phyloP scores from a whole-genome alignment of 2,329 filamentous ascomycete species.

The Claviceps purpurea region DNA sequence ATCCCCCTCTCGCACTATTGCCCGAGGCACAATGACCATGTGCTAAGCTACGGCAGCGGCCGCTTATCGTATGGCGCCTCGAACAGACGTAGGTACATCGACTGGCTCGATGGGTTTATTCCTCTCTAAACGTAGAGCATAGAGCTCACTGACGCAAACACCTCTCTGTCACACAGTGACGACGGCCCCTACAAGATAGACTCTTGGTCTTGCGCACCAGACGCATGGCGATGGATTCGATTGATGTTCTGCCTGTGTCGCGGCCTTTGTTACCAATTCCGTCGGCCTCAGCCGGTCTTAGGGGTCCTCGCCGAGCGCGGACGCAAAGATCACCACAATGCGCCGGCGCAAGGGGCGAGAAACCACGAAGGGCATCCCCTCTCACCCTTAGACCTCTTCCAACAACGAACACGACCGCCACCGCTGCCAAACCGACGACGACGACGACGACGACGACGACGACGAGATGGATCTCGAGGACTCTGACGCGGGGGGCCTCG shows the following conservation, averaged over 20 bases:
- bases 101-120: not conserved
- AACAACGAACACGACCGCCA: conserved; percentile 6
- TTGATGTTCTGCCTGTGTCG: conserved; percentile 9
- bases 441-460: conserved; percentile 5
- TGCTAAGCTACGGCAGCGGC: not conserved
- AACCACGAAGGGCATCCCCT: conserved; percentile 3
- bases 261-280: conserved; percentile 7
- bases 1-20: not conserved
- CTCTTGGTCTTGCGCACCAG: conserved; percentile 5
- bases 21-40: not conserved
- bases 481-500: conserved; percentile 8
- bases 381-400: not conserved
- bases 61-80: conserved; percentile 2
- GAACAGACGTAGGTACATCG: not conserved
- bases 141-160: not conserved
- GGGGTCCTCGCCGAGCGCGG: not conserved
- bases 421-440: conserved; percentile 4
- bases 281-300: not conserved
- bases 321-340: conserved; percentile 5
- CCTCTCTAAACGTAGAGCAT: not conserved
- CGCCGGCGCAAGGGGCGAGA: conserved; percentile 3
- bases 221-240: conserved; percentile 11
- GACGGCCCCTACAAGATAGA: conserved; percentile 7
- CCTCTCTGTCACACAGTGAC: not conserved
- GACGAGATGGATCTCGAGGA: conserved; percentile 4